Evolutionary conservation across 306 rosid species (phyloP), one percentile per base, ranked within the genome.

Genomic region (Quercus bicolor): DNA sequence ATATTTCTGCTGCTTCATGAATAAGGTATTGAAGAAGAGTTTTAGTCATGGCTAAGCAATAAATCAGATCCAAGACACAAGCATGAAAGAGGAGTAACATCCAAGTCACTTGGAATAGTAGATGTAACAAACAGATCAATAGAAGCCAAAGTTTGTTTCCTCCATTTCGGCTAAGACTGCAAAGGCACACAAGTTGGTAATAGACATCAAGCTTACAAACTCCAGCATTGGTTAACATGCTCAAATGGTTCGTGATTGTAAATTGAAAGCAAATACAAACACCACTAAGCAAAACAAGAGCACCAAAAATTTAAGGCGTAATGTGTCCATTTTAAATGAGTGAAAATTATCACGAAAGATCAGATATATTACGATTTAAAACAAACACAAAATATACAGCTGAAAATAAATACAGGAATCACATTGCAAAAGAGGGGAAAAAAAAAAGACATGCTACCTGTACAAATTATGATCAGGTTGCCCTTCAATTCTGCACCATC

Each of bases 391-490:
- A 40, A 40, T 40, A 40, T 40, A 40, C 45, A 40, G 11, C 3
- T 8, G 40, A 57, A 5, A n/a, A 72, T n/a, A 31, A 23, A 13
- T 10, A 75, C 48, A 5, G 16, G 23, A 51, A 70, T 15, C 5
- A 51, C 52, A 78, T 40, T 40, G 45, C 45, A 28, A 70, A 29
- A 64, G 71, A 75, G 56, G 70, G 60, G 56, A 55, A 53, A 56
- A 9, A 21, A 65, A 76, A 79, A 28, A 70, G 4, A 1, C 69
- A 8, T 72, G 84, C 82, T 85, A 92, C 98, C 98, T 84, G 94
- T 94, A 94, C 77, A 94, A 70, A 84, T 92, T 85, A 84, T 90
- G 83, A 81, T 85, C 91, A 16, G 94, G 97, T 43, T 83, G 96
- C 74, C 97, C 97, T 83, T 85, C 89, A 81, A 90, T 74, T 80